phyloP scores from a whole-genome alignment of 805 yeast species.

The Metschnikowia hibisci region DNA sequence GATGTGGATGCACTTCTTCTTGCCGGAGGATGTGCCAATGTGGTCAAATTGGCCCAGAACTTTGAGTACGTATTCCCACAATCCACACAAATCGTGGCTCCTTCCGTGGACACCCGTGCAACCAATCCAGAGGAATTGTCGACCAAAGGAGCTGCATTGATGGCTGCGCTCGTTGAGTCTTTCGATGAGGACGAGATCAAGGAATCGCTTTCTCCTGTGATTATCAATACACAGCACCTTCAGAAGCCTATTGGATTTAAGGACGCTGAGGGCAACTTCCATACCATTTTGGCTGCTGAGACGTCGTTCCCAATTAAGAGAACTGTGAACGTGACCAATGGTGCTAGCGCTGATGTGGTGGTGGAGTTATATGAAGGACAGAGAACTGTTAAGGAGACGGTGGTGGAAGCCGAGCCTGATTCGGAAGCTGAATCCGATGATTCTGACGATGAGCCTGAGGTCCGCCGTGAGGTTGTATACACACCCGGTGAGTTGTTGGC shows the following conservation, averaged over 20 bases:
- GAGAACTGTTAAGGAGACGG: conserved; percentile 76
- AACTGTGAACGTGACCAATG: conserved; percentile 59
- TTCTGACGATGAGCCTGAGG: conserved; percentile 86
- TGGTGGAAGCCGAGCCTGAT: conserved; percentile 58
- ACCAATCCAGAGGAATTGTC: conserved; percentile 84
- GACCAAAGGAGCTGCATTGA: conserved; percentile 94
- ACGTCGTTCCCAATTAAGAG: conserved; percentile 90
- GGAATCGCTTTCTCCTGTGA: conserved; percentile 79
- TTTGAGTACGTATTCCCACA: conserved; percentile 78
- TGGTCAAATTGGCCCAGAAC: conserved; percentile 84
- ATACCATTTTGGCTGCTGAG: conserved; percentile 71
- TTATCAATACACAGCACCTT: conserved; percentile 84
- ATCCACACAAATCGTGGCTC: conserved; percentile 68
- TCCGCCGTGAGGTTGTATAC: conserved; percentile 69
- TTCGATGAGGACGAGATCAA: conserved; percentile 79
- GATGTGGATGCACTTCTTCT: conserved; percentile 89
- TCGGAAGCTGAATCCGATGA: conserved; percentile 46
- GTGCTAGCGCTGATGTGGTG: conserved; percentile 53
- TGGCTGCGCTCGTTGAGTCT: conserved; percentile 80
- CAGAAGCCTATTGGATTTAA: conserved; percentile 80
- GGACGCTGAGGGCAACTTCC: conserved; percentile 66
- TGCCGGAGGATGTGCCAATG: conserved; percentile 89
- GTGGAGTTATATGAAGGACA: conserved; percentile 82
- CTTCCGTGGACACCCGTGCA: conserved; percentile 68
- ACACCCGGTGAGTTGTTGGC: conserved; percentile 73